These are phyloP conservation scores for Cenchrus purpureus DNA, from an alignment of 176 grass and related monocot genomes.

Conservation along the genomic window DNA sequence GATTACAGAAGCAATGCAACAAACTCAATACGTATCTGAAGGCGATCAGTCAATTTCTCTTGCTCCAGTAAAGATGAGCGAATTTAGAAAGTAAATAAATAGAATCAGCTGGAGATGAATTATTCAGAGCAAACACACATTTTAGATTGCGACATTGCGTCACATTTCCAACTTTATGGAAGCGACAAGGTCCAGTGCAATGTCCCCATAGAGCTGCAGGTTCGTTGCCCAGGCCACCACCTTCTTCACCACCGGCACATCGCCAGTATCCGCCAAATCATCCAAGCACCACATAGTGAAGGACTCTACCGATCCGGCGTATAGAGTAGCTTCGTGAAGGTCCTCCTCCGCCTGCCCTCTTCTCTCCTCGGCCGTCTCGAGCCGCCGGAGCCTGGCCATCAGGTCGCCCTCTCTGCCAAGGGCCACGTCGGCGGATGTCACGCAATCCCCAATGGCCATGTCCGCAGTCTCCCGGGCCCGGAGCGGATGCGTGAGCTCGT, in stretches of 20 bases:
- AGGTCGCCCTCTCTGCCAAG: not conserved
- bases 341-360: not conserved
- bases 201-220: not conserved
- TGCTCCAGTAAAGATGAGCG: too few species aligned
- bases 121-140: not conserved
- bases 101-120: not conserved
- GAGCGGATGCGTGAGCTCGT: too few species aligned
- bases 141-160: not conserved
- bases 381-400: not conserved
- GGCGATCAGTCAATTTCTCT: too few species aligned
- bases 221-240: not conserved
- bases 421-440: too few species aligned
- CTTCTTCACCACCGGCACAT: not conserved
- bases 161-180: slow-evolving; percentile 1
- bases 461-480: too few species aligned
- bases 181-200: not conserved
- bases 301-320: fast-evolving
- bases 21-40: too few species aligned
- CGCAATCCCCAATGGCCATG: too few species aligned
- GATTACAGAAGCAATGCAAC: too few species aligned
- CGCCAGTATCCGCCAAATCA: not conserved
- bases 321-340: fast-evolving
- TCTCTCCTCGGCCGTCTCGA: not conserved
- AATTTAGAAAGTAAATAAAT: too few species aligned
- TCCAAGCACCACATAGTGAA: not conserved